Evolutionary conservation across 257 asterid species (phyloP), one percentile per base, ranked within the genome.

Genomic region (Phtheirospermum japonicum): DNA sequence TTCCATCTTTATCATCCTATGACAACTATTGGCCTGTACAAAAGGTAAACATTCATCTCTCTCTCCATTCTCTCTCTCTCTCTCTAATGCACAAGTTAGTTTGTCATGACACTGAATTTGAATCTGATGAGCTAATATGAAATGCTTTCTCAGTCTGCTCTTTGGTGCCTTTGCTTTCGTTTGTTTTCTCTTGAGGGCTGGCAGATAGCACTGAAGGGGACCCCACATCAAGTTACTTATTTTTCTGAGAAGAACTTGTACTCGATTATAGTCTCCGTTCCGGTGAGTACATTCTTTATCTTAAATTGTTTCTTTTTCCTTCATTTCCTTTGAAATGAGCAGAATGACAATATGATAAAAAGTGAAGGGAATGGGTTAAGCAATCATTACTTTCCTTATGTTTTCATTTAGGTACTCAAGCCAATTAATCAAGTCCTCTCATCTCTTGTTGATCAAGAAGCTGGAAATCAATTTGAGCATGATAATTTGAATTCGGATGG

Each of bases 11-110:
- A 50, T 50, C 32, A 43, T 69, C 85, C 48, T 92, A 84, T 61
- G 99, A 92, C 79, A 92, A 85, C 67, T 81, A 82, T 77, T 92
- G 99, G 99, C 97, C 97, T 26, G 89, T 92, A 61, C 96, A 89
- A 61, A 92, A 92, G 94, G 98, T 85, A 52, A 58, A 60, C 36
- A 12, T 19, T 16, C 49, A 31, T 67, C 33, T 59, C 51, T 36
- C 16, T 11, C n/a, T n/a, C n/a, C n/a, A n/a, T n/a, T n/a, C n/a
- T n/a, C 9, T 46, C 57, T 51, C n/a, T n/a, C 62, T 14, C 23
- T 55, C 13, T 37, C 63, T 67, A 1, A 1, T 8, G 59, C 68
- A 56, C 16, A 3, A 53, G 32, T 40, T 54, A 49, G 18, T 71
- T 67, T 66, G 50, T 54, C 10, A 65, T 63, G 49, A 12, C 30